Conservation (phyloP, 768 basidiomycete genomes). For the Tulasnella sp. region DNA sequence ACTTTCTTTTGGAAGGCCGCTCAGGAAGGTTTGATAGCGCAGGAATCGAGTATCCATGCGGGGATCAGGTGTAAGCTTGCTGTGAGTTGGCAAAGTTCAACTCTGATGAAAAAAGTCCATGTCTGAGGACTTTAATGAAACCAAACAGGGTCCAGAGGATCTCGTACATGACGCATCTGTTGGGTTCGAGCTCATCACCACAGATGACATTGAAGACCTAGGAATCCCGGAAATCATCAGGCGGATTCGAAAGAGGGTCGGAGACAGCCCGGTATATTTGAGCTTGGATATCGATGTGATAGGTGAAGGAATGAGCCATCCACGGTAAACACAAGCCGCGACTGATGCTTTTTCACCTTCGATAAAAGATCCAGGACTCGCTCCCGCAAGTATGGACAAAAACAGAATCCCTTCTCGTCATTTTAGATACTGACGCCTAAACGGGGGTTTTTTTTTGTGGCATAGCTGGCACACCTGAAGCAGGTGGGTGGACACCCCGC, state of each 20-base stretch:
- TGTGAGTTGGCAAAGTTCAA: constrained; percentile 27
- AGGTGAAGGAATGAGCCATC: constrained; percentile 33
- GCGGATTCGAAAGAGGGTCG: constrained; percentile 61
- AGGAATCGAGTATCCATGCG: constrained; percentile 62
- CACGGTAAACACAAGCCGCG: background rate
- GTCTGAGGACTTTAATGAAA: no score
- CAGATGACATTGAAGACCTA: constrained; percentile 74
- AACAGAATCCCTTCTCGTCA: background rate
- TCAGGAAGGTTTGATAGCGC: constrained; percentile 65
- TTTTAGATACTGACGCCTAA: no score
- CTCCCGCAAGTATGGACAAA: constrained; percentile 55
- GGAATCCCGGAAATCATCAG: constrained; percentile 60
- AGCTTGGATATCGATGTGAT: constrained; percentile 75
- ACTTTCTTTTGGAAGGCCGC: constrained; percentile 76
- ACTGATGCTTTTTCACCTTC: constrained; percentile 39
- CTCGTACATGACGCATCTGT: constrained; percentile 57
- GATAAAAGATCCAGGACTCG: constrained; percentile 53
- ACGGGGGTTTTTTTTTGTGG: no score
- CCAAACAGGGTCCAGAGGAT: constrained; percentile 57
- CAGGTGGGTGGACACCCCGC: constrained; percentile 75
- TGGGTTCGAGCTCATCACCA: constrained; percentile 70
- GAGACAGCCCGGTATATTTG: constrained; percentile 68
- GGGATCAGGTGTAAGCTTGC: constrained; percentile 71
- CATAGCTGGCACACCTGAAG: constrained; percentile 81
- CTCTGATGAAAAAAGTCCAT: background rate